Base-by-base conservation (phyloP, 257 asterid species). In the Craterostigma plantagineum region DNA sequence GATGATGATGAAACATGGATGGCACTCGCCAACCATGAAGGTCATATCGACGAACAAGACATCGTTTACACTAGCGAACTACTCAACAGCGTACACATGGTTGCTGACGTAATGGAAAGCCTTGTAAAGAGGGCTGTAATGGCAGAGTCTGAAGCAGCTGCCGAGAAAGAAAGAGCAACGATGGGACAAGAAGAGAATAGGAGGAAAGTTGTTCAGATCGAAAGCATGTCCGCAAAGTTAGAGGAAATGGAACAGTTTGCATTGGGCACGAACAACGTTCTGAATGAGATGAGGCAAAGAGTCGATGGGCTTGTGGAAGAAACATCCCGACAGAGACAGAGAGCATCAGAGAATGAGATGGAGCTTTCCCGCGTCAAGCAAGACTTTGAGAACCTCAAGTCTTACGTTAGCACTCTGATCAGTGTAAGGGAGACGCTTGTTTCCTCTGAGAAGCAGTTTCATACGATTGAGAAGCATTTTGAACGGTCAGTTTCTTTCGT, bases 241-340 rank as follows among this genome's bases (percentile, higher is more conserved):
- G 92, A 79, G 68, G 95, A 90, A 62, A 90, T 90, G 98, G 94
- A 79, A 56, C 72, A 63, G 63, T 79, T 90, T 67, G 92, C 94
- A 17, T n/a, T n/a, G 51, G 81, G 75, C 18, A 77, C 98, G 34
- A 79, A 83, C 51, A 55, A 53, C 57, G 69, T 83, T 60, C 64
- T 90, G 64, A 75, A 64, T 57, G 95, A 90, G 66, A 75, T 83
- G 98, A 70, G 79, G 23, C 87, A 75, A 59, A 71, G 95, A 65
- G 96, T 90, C 44, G 92, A 83, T 57, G 95, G 83, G 70, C 75
- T 90, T 81, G 99, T 90, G 50, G 87, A 74, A 43, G 99, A 83
- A 67, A 90, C 99, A 27, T 70, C 91, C 54, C 67, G 92, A 62
- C 96, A 90, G 62, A 69, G 94, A 73, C 81, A 75, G 57, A 67